A percentile compares a stretch with the other conserved stretches of the same genome.
These are phyloP conservation scores for Scorias spongiosa DNA, from an alignment of 2,329 filamentous ascomycete species.

Conservation along the genomic window DNA sequence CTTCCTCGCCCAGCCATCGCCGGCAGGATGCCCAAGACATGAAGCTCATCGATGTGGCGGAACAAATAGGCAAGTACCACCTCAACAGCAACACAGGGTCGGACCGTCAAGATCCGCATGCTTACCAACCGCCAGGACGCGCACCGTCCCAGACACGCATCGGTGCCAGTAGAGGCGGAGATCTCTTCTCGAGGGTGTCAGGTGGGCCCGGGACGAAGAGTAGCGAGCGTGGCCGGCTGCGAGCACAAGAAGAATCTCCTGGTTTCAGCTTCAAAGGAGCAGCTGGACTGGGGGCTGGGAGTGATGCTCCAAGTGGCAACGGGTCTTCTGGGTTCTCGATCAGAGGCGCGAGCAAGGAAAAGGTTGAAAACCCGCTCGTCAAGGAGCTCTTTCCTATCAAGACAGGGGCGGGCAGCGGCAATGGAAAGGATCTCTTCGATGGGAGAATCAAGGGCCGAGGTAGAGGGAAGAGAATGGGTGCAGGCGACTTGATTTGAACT, in stretches of 20 bases:
- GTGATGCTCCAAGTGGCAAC: not conserved
- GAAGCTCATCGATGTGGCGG: conserved; percentile 10
- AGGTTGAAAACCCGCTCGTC: conserved; percentile 8
- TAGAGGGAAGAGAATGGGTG: conserved; percentile 12
- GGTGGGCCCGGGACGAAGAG: conserved; percentile 3
- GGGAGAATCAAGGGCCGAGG: conserved; percentile 18
- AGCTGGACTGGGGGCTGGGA: not conserved
- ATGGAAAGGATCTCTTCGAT: conserved; percentile 17
- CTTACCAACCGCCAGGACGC: conserved; percentile 6
- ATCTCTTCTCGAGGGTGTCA: conserved; percentile 10
- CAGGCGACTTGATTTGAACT: not conserved
- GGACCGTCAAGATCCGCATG: not conserved
- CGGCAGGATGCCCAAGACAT: conserved; percentile 28
- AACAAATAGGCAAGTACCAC: conserved; percentile 12
- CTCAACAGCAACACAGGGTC: conserved; percentile 8
- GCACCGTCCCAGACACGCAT: not conserved
- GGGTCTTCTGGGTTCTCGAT: conserved; percentile 13
- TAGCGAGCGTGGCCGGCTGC: not conserved
- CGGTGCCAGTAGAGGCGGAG: conserved; percentile 4
- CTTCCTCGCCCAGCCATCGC: conserved; percentile 28
- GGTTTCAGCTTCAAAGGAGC: conserved; percentile 22
- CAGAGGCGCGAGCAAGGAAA: conserved; percentile 13
- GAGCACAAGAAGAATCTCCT: not conserved
- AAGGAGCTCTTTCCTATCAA: conserved; percentile 21
- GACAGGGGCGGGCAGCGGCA: conserved; percentile 9